Base-by-base conservation (phyloP, 805 yeast species). In the Lipomyces oligophaga region DNA sequence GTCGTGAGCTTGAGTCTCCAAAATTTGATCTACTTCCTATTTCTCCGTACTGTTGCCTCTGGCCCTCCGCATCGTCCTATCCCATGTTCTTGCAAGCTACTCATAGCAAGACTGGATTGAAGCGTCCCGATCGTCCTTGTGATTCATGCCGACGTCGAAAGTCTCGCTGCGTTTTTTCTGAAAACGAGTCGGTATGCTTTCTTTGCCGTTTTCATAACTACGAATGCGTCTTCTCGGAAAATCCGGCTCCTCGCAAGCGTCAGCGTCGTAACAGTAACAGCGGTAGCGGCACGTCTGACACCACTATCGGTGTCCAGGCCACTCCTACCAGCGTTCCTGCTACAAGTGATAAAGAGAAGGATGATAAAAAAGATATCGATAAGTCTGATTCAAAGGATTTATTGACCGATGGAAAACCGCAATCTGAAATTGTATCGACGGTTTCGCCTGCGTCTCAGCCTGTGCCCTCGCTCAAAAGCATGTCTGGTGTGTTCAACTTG, bases 61-160 rank as follows among this genome's bases (percentile, higher is more conserved):
- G 34, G 21, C 39, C 15, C 13, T 27, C 13, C 3, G 11, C 20
- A 25, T 3, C 15, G 26, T 13, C 16, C 34, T 19, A 15, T 18
- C 24, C 34, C 32, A 52, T 52, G 56, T 52, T 49, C 31, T 53
- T 52, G 28, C 56, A 52, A 27, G 49, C 53, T n/a, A 52, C 56
- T n/a, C 55, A 52, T 36, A 37, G 45, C 47, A 52, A 52, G 24
- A 46, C 56, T 34, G 56, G 56, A 10, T 48, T 52, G 28, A 52
- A 48, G 45, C 55, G 56, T 8, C 56, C 56, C 4, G 56, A 52
- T 30, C 26, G 56, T n/a, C 57, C 57, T 6, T 53, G 57, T 32
- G 56, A 53, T 34, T 47, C 57, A 16, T 53, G 57, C 38, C 49
- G 57, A 5, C 43, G 56, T 4, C 52, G 57, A 27, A 53, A 53